Conservation (phyloP, 352 stramenopile species). For the Globisporangium abappressorium region DNA sequence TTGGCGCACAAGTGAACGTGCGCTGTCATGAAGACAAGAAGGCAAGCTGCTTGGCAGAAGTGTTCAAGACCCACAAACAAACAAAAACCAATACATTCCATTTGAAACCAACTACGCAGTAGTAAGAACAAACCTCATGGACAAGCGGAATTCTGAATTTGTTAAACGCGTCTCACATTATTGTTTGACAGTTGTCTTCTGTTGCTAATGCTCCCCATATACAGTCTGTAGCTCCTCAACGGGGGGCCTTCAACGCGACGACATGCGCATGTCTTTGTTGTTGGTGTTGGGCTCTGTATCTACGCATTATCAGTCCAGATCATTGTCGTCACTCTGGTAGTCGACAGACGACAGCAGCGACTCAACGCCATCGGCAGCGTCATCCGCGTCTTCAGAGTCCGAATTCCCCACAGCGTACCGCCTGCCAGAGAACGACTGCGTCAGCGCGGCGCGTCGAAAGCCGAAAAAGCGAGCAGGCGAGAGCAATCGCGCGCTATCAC, state of each 20-base stretch:
- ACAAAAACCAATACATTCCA: neutral
- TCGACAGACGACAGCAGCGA: slow-evolving; percentile 9
- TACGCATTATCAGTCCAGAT: slow-evolving; percentile 1
- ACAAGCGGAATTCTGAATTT: neutral
- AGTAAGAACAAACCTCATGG: neutral
- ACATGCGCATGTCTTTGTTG: neutral
- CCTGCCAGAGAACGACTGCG: slow-evolving; percentile 23
- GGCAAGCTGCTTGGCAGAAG: neutral
- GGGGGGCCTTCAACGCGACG: neutral
- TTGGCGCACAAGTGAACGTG: neutral
- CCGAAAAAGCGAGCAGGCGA: slow-evolving; percentile 56
- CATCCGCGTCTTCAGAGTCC: neutral
- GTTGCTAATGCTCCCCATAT: neutral
- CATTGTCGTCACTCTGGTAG: neutral
- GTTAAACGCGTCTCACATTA: neutral
- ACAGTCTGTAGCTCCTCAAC: neutral
- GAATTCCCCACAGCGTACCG: slow-evolving; percentile 3
- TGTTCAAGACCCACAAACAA: neutral
- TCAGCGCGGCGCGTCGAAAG: slow-evolving; percentile 63
- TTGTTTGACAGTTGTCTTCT: neutral
- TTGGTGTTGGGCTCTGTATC: neutral
- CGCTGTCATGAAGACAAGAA: neutral
- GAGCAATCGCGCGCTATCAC: neutral
- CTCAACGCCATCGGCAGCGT: neutral
- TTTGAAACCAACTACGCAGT: neutral